A percentile compares a stretch with the other conserved stretches of the same genome.
Evolutionary conservation across 176 grass and related monocot species (phyloP).

Genomic region (Panicum miliaceum): DNA sequence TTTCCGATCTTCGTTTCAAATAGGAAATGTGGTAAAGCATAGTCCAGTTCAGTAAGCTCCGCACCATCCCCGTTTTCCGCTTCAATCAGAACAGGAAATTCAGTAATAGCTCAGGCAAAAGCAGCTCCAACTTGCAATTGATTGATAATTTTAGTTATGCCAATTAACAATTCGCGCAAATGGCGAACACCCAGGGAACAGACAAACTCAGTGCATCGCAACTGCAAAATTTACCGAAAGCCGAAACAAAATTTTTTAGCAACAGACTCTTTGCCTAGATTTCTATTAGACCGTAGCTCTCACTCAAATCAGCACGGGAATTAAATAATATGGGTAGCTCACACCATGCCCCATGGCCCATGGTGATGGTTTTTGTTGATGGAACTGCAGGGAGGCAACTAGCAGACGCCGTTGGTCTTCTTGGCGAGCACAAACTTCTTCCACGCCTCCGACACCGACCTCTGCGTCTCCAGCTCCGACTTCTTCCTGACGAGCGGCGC

Average conservation of each 20-base stretch:
- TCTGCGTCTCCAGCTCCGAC: constrained; percentile 60
- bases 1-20: too few species aligned
- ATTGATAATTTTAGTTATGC: neutral
- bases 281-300: neutral
- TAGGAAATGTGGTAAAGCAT: too few species aligned
- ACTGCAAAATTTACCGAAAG: constrained; percentile 10
- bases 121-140: neutral
- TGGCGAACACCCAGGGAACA: neutral
- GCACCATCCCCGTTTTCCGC: too few species aligned
- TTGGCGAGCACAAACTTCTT: constrained; percentile 73
- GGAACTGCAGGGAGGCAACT: neutral
- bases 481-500: constrained; percentile 36
- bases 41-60: too few species aligned
- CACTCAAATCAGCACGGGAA: constrained; percentile 7
- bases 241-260: constrained; percentile 16
- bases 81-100: too few species aligned
- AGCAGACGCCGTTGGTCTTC: constrained; percentile 86
- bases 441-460: constrained; percentile 67
- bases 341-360: neutral
- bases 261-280: constrained; percentile 7
- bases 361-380: neutral
- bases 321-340: neutral
- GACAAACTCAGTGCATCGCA: neutral
- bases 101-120: neutral
- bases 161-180: neutral